These are phyloP conservation scores for Cystofilobasidium bisporidii DNA, from an alignment of 768 basidiomycete species.

Conservation along the genomic window DNA sequence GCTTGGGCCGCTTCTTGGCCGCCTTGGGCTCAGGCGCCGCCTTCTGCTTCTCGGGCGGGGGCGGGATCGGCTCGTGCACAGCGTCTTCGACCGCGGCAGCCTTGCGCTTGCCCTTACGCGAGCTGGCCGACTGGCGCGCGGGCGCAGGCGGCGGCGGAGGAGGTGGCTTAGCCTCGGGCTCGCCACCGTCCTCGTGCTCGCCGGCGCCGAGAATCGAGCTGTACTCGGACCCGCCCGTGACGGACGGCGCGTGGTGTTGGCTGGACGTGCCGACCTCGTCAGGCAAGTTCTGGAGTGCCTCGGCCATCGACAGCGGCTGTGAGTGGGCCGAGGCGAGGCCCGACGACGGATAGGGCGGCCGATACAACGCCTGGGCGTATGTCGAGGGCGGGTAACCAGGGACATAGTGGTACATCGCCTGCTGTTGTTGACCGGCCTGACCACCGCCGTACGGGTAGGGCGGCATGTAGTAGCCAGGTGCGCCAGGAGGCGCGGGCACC, in stretches of 20 bases:
- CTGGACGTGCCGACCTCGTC: slow-evolving; percentile 2
- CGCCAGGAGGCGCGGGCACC: no score
- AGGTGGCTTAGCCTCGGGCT: not conserved
- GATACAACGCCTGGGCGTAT: not conserved
- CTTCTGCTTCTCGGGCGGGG: not conserved
- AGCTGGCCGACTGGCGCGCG: not conserved
- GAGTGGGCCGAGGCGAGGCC: not conserved
- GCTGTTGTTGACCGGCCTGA: not conserved
- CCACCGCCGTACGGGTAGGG: not conserved
- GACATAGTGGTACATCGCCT: not conserved
- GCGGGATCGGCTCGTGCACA: not conserved
- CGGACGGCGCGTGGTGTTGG: not conserved
- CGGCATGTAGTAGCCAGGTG: not conserved
- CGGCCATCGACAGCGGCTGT: not conserved
- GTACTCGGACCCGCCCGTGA: not conserved
- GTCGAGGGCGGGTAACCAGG: not conserved
- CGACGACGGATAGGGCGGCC: not conserved
- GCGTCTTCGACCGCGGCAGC: not conserved
- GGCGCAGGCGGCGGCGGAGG: not conserved
- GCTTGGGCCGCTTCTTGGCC: slow-evolving; percentile 6
- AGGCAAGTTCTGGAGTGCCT: not conserved
- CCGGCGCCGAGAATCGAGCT: not conserved
- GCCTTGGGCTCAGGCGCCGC: not conserved
- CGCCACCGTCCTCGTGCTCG: not conserved
- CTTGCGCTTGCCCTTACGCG: slow-evolving; percentile 2